These are phyloP conservation scores for Hypoxylon subgilvum DNA, from an alignment of 495 filamentous ascomycete species.

Conservation along the genomic window DNA sequence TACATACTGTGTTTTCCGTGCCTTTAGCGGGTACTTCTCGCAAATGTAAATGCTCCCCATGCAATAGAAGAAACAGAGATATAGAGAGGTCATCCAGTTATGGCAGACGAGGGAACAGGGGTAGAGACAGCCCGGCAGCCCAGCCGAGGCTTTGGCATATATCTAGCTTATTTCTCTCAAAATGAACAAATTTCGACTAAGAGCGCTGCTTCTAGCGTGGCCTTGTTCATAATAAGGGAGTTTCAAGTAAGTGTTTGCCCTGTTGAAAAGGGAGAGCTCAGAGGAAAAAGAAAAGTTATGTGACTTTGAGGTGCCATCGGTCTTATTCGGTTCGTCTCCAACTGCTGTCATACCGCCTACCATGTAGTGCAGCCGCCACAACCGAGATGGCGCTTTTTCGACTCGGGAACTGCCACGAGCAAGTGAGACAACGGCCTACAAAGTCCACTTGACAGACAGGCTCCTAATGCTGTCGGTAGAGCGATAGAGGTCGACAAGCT, in stretches of 20 bases:
- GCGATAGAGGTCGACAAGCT: background rate
- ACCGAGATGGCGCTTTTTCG: constrained; percentile 21
- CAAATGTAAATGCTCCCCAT: constrained; percentile 5
- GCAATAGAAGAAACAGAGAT: no score
- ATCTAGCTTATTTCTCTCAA: background rate
- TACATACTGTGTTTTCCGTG: no score
- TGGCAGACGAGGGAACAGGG: constrained; percentile 18
- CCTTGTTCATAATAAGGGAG: constrained; percentile 24
- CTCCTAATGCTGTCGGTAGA: background rate
- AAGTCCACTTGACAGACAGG: background rate
- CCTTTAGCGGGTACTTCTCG: constrained; percentile 3
- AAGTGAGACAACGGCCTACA: constrained; percentile 18
- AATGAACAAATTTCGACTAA: background rate
- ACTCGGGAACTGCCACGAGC: constrained; percentile 26
- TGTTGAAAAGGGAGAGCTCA: constrained; percentile 16
- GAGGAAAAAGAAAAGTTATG: constrained; percentile 9
- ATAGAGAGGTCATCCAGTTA: constrained; percentile 25
- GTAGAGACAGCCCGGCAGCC: constrained; percentile 8
- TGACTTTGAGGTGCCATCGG: background rate
- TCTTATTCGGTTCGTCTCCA: constrained; percentile 16
- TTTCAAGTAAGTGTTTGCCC: constrained; percentile 21
- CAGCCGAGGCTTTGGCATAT: constrained; percentile 16
- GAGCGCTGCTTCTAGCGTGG: constrained; percentile 24
- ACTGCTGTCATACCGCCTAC: constrained; percentile 9
- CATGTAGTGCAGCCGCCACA: constrained; percentile 29